phyloP scores from a whole-genome alignment of 164 flowering plant genomes.

The Cinnamomum chago region DNA sequence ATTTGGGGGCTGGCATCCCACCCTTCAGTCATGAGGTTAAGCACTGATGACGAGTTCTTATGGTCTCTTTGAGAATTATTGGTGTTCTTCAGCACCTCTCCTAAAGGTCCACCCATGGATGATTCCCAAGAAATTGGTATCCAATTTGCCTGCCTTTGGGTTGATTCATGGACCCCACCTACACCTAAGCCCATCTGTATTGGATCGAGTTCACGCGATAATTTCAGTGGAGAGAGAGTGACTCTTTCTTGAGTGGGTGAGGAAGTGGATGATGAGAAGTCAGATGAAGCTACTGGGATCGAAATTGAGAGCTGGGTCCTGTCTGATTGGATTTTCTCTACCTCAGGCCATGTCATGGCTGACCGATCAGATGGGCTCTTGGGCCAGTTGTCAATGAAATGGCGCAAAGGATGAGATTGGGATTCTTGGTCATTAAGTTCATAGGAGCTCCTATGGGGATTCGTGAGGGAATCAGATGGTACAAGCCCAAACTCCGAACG shows the following conservation, averaged over 20 bases:
- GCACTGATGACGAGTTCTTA: constrained; percentile 36
- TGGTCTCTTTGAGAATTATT: constrained; percentile 23
- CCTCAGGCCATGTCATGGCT: constrained; percentile 48
- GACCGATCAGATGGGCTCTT: constrained; percentile 42
- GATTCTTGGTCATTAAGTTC: constrained; percentile 31
- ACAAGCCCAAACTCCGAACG: constrained; percentile 46
- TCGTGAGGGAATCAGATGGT: constrained; percentile 48
- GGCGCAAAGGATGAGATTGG: constrained; percentile 38
- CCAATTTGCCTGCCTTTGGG: constrained; percentile 46
- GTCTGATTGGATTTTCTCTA: constrained; percentile 45
- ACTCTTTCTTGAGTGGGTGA: constrained; percentile 49
- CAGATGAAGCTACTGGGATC: constrained; percentile 53
- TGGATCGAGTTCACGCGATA: constrained; percentile 49
- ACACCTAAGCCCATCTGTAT: constrained; percentile 60
- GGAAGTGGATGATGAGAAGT: constrained; percentile 47
- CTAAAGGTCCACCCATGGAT: constrained; percentile 88
- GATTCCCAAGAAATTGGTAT: constrained; percentile 62
- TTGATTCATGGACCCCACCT: constrained; percentile 34
- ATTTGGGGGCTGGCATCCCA: constrained; percentile 56
- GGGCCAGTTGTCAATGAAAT: constrained; percentile 74
- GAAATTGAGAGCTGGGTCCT: constrained; percentile 79
- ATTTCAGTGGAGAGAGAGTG: constrained; percentile 48
- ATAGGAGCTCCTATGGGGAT: constrained; percentile 33
- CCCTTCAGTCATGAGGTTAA: constrained; percentile 58
- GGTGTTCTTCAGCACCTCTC: constrained; percentile 65